These are phyloP conservation scores for Cyanodermella asteris DNA, from an alignment of 2,329 filamentous ascomycete species.

Conservation along the genomic window DNA sequence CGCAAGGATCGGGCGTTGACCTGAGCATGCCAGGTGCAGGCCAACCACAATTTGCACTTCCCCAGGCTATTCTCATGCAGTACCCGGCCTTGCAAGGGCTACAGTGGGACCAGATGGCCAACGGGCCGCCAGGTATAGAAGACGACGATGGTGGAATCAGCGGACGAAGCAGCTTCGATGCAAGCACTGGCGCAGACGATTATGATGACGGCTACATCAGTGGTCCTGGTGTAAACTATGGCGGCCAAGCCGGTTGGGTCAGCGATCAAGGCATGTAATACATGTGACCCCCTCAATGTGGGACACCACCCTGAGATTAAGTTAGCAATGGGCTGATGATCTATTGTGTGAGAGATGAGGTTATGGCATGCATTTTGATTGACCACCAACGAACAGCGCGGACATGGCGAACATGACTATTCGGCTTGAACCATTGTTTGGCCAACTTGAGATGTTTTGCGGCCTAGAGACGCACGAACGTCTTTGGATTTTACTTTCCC, in stretches of 20 bases:
- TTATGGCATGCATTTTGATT: too few species aligned
- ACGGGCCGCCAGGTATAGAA: constrained; percentile 31
- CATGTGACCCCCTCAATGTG: background rate
- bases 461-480: too few species aligned
- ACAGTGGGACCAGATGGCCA: constrained; percentile 60
- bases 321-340: too few species aligned
- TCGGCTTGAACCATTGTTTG: too few species aligned
- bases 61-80: constrained; percentile 69
- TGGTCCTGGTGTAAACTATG: constrained; percentile 9
- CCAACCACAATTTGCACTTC: constrained; percentile 39
- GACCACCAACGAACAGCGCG: too few species aligned
- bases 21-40: constrained; percentile 39
- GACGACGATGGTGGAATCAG: constrained; percentile 51
- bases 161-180: constrained; percentile 62
- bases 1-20: constrained; percentile 18
- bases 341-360: too few species aligned
- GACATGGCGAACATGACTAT: too few species aligned
- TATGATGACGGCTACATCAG: constrained; percentile 34
- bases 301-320: too few species aligned
- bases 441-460: too few species aligned
- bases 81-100: constrained; percentile 83
- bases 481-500: too few species aligned
- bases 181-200: constrained; percentile 45
- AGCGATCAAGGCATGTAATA: background rate
- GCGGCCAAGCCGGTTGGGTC: too few species aligned